Evolutionary conservation across 352 stramenopile species (phyloP).

Genomic region (Phytophthora pini): DNA sequence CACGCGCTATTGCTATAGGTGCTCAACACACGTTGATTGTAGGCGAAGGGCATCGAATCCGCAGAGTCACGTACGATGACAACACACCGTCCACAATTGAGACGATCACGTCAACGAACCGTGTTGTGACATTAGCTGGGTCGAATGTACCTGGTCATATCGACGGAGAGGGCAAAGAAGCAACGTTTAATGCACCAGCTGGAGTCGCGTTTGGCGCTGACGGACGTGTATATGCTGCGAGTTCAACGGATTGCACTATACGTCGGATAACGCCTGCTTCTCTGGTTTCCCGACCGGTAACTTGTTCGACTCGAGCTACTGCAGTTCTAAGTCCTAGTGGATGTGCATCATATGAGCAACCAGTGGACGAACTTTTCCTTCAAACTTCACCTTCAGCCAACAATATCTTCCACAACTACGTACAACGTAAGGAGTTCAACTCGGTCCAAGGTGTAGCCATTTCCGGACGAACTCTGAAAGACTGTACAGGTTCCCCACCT

Average conservation of each 20-base stretch:
- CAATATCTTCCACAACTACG: conserved; percentile 96
- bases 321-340: conserved; percentile 92
- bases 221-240: conserved; percentile 91
- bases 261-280: conserved; percentile 80
- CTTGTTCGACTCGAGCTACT: conserved; percentile 80
- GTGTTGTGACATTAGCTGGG: conserved; percentile 94
- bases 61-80: conserved; percentile 82
- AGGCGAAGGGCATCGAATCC: conserved; percentile 89
- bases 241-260: conserved; percentile 90
- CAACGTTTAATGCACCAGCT: conserved; percentile 90
- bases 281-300: conserved; percentile 67
- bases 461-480: conserved; percentile 79
- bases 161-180: conserved; percentile 89
- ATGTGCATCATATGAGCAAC: conserved; percentile 94
- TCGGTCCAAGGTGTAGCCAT: conserved; percentile 55
- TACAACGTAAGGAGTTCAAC: conserved; percentile 49
- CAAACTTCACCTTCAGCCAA: conserved; percentile 74
- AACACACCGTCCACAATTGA: conserved; percentile 63
- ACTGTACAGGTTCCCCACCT: conserved; percentile 93
- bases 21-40: conserved; percentile 88
- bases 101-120: conserved; percentile 63
- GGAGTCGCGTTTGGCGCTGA: conserved; percentile 89
- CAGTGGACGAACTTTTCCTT: conserved; percentile 89
- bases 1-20: conserved; percentile 90
- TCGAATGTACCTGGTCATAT: conserved; percentile 62